These are phyloP conservation scores for Sugiyamaella paludigena DNA, from an alignment of 1,139 yeast genomes.

Conservation along the genomic window DNA sequence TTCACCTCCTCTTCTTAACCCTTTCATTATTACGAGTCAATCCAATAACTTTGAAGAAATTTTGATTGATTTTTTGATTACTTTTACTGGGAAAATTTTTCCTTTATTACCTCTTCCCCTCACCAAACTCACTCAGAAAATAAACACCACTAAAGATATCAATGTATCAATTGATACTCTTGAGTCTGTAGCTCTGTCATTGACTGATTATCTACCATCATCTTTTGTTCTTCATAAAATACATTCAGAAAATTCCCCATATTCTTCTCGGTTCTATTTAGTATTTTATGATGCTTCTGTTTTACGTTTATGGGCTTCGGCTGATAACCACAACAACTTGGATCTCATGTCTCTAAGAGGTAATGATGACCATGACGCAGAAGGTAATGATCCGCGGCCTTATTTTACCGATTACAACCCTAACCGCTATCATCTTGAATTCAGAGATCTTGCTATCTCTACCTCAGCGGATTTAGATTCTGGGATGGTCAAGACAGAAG, in stretches of 20 bases:
- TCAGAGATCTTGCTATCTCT: too few species aligned
- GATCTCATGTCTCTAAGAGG: too few species aligned
- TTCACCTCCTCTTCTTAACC: too few species aligned
- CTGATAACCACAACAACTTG: neutral
- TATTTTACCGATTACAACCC: neutral
- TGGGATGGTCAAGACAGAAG: too few species aligned
- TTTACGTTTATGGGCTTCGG: constrained; percentile 2
- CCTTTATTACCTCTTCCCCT: constrained; percentile 12
- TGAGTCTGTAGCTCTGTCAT: neutral
- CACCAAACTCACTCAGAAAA: neutral
- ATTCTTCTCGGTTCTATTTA: constrained; percentile 9
- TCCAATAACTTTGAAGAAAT: constrained; percentile 7
- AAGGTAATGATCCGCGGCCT: neutral
- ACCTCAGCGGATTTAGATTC: too few species aligned
- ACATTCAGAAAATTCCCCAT: constrained; percentile 7
- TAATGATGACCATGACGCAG: neutral
- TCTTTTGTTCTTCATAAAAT: constrained; percentile 7
- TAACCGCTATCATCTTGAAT: too few species aligned
- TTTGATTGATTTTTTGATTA: constrained; percentile 12
- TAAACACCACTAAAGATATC: neutral
- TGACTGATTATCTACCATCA: constrained; percentile 8
- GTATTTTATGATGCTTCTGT: constrained; percentile 6
- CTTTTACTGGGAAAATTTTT: constrained; percentile 3
- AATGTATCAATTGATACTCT: constrained; percentile 1
- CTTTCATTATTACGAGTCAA: too few species aligned